A percentile compares a stretch with the other conserved stretches of the same genome.
phyloP scores from a whole-genome alignment of 1,139 yeast genomes.

The Kodamaea anthophila region DNA sequence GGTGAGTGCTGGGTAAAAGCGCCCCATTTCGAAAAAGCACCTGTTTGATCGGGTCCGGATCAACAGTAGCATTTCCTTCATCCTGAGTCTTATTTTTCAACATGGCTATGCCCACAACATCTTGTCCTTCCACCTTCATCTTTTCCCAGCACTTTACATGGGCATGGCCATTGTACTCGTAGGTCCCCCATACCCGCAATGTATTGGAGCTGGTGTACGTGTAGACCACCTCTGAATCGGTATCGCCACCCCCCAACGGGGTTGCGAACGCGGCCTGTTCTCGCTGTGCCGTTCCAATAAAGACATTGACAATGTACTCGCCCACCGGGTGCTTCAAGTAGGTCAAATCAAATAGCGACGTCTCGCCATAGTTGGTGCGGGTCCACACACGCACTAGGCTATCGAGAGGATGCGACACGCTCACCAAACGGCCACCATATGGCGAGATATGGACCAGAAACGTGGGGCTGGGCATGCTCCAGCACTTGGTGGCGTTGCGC shows the following conservation, averaged over 20 bases:
- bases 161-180: conserved; percentile 52
- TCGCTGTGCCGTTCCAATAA: conserved; percentile 1
- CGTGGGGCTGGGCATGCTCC: conserved; percentile 51
- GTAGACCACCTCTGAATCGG: conserved; percentile 41
- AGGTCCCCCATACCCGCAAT: conserved; percentile 70
- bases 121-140: conserved; percentile 36
- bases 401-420: conserved; percentile 52
- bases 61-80: no score
- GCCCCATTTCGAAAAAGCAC: no score
- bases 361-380: conserved; percentile 64
- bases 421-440: conserved; percentile 61
- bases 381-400: conserved; percentile 73
- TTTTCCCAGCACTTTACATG: conserved; percentile 58
- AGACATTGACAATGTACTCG: conserved; percentile 43
- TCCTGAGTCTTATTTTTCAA: neutral
- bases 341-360: conserved; percentile 56
- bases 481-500: conserved; percentile 31
- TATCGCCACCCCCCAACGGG: neutral
- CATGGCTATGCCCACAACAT: conserved; percentile 2
- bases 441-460: conserved; percentile 51
- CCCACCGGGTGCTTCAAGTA: conserved; percentile 57
- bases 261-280: no score
- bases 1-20: neutral
- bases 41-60: no score
- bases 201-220: conserved; percentile 52